Evolutionary conservation across 352 stramenopile species (phyloP), one percentile per base, ranked within the genome.

Genomic region (Achlya hypogyna): DNA sequence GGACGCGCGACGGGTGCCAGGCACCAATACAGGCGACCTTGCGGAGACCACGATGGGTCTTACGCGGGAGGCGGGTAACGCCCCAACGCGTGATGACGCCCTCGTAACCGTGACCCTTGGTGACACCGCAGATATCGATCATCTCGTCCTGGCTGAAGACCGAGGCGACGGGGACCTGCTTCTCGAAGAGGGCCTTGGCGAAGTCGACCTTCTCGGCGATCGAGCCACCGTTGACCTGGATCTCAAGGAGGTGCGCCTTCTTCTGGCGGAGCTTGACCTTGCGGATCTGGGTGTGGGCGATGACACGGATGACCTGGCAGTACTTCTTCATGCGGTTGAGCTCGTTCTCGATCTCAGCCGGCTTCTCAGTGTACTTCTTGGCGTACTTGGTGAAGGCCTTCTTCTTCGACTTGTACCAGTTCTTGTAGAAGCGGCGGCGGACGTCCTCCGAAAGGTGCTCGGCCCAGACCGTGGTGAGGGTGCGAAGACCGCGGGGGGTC

Each of bases 371-470:
- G 90, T 98, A 99, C 86, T 99, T 99, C 87, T 99, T 98, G 68
- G 97, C 95, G 84, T 99, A 99, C 87, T 99, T 99, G 82, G 97
- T 99, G 89, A 99, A 99, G 63, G 98, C 98, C 97, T 99, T 99
- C 69, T 98, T 97, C 96, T 99, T 99, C 76, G 84, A 95, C 74
- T 96, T 96, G 87, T 99, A 99, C 97, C 97, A 99, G 93, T 99
- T 99, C 96, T 99, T 99, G 96, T 99, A 99, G 82, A 99, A 98
- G 75, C 97, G 94, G 87, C 96, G 95, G 93, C 98, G 98, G 71
- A 98, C 73, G 76, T 99, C 97, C 73, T 99, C 97, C 78, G 79
- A 97, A 76, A 99, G 88, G 85, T 99, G 97, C 89, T 99, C 91
- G 20, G 98, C 97, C 81, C 98, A 99, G 65, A 99, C 98, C 56